Base-by-base conservation (phyloP, 345 rosid genomes). In the Eucalyptus erythrocorys region DNA sequence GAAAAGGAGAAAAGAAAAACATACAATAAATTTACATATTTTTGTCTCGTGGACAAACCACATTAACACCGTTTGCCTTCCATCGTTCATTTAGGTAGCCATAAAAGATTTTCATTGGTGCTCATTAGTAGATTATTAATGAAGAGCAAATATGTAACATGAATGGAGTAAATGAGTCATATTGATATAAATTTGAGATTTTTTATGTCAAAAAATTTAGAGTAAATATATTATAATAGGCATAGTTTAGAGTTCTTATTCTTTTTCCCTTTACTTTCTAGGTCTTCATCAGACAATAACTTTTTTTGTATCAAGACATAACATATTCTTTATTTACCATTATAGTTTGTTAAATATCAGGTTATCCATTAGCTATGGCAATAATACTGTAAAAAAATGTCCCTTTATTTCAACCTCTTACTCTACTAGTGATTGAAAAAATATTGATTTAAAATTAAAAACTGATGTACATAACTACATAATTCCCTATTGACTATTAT, bases 91-190 rank as follows among this genome's bases (percentile, higher is more conserved):
- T 27, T 59, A 27, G 68, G 34, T 30, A 61, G 34, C 66, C 4
- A 59, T 61, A 61, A 61, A 61, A 61, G 8, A 30, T 12, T 12
- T 30, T 61, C n/a, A 13, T 27, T 57, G n/a, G n/a, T 26, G 64
- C 64, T 57, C 64, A 26, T 57, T 57, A 24, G 14, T 57, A 6
- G 66, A 59, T 26, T 59, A 5, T 59, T 26, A 27, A 59, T 59
- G 11, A 27, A 59, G n/a, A 5, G 15, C 2, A 59, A 59, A 59
- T 53, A 22, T 27, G 32, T 59, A 1, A 12, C 32, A 11, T 12
- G 15, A 0, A 11, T 27, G 32, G n/a, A 59, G 13, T 27, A 59
- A 5, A 59, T 27, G 4, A 3, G 0, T 59, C 32, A 59, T 1
- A 59, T 5, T 11, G 1, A 12, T 11, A 59, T 11, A 26, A 59